phyloP scores from a whole-genome alignment of 2,329 filamentous ascomycete genomes.

The Fusarium irregulare region DNA sequence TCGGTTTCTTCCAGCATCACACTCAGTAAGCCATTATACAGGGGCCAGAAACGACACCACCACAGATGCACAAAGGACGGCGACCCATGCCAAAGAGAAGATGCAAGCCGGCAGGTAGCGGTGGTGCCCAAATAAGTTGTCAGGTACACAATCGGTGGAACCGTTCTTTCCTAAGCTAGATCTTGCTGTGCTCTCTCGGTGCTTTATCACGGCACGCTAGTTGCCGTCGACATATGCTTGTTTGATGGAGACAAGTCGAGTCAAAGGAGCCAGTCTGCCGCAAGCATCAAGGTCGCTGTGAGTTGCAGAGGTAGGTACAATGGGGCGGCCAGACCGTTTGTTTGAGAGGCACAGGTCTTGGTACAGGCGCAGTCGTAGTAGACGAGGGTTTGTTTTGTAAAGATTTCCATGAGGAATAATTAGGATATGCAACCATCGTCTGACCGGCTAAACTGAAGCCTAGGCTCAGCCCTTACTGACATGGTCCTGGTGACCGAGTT shows the following conservation, averaged over 20 bases:
- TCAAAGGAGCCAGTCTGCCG: not conserved
- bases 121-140: not conserved
- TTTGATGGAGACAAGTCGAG: constrained; percentile 29
- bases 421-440: constrained; percentile 23
- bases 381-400: constrained; percentile 20
- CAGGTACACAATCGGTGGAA: not conserved
- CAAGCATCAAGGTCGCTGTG: not conserved
- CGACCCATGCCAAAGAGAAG: not conserved
- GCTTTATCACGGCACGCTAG: constrained; percentile 20
- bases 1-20: not conserved
- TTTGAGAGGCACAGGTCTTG: constrained; percentile 2
- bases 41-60: constrained; percentile 20
- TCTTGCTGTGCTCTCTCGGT: constrained; percentile 25
- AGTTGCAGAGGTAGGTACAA: not conserved
- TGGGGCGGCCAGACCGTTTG: constrained; percentile 1
- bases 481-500: constrained; percentile 17
- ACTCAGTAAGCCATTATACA: constrained; percentile 1
- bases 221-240: constrained; percentile 25
- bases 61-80: not conserved
- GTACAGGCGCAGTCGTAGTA: constrained; percentile 3
- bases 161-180: constrained; percentile 9
- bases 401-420: constrained; percentile 8
- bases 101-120: not conserved
- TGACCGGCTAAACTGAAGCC: constrained; percentile 38
- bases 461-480: constrained; percentile 8